Conservation (phyloP, 2,329 filamentous ascomycete genomes). For the Sarocladium oryzae region DNA sequence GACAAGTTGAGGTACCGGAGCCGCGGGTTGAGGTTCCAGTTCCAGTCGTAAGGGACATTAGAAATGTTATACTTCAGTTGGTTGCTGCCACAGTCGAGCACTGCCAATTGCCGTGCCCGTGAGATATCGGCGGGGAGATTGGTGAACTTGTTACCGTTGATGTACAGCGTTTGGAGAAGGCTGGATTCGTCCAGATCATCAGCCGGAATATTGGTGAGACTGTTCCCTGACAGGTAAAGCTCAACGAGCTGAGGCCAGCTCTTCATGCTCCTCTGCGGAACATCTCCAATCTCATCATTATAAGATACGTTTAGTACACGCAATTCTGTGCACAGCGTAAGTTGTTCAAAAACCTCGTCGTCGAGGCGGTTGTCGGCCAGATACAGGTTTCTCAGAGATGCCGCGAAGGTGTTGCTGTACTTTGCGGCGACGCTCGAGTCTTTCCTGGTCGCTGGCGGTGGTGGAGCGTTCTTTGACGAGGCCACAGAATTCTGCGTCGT, state of each 20-base stretch:
- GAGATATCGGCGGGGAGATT: constrained; percentile 92
- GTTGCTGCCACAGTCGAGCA: constrained; percentile 93
- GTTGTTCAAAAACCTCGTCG: constrained; percentile 91
- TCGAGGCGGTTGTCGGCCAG: constrained; percentile 91
- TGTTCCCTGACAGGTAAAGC: constrained; percentile 91
- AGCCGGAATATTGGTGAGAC: constrained; percentile 81
- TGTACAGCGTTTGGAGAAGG: constrained; percentile 80
- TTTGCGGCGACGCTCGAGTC: constrained; percentile 82
- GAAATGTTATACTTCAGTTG: constrained; percentile 96
- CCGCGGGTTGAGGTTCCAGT: constrained; percentile 98
- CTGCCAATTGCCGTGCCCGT: constrained; percentile 74
- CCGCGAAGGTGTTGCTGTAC: constrained; percentile 79
- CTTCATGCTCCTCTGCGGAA: constrained; percentile 81
- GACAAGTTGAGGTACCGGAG: constrained; percentile 93
- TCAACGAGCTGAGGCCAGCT: constrained; percentile 87
- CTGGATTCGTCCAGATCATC: constrained; percentile 91
- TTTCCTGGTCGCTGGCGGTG: constrained; percentile 57
- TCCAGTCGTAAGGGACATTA: constrained; percentile 99
- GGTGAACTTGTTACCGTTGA: constrained; percentile 98
- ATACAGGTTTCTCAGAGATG: constrained; percentile 75
- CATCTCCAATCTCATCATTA: constrained; percentile 80
- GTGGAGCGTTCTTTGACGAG: constrained; percentile 12
- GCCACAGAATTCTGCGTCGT: constrained; percentile 37
- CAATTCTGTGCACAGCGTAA: constrained; percentile 75
- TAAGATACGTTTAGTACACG: constrained; percentile 90